Evolutionary conservation across 208 protist genomes (phyloP).

Genomic region (Acanthamoeba lenticulata): DNA sequence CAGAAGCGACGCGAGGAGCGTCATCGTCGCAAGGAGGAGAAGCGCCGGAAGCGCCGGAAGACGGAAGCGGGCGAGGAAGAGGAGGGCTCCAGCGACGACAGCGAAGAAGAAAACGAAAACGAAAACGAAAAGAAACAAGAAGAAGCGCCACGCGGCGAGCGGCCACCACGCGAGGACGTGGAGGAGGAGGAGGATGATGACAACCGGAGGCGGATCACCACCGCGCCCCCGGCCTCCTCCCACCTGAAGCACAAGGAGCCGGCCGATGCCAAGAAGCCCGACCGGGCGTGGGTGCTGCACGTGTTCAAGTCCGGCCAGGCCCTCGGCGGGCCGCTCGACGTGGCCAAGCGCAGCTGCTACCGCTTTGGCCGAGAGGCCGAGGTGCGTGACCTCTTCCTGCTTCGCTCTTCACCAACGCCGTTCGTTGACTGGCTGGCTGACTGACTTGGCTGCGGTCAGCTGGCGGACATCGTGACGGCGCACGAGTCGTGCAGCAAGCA

Average conservation of each 20-base stretch:
- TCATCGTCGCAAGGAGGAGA: not conserved
- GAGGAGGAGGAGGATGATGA: constrained; percentile 19
- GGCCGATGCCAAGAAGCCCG: constrained; percentile 49
- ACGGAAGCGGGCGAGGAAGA: constrained; percentile 1
- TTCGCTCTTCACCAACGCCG: not conserved
- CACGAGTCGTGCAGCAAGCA: constrained; percentile 68
- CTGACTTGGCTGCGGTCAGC: not conserved
- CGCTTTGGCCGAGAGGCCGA: constrained; percentile 59
- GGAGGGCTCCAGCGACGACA: not conserved
- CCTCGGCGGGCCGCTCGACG: not conserved
- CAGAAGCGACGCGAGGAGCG: constrained; percentile 54
- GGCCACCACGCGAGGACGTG: not conserved
- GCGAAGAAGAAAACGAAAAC: not conserved
- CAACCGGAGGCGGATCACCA: too few species aligned
- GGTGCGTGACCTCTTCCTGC: not conserved
- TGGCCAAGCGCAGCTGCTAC: constrained; percentile 45
- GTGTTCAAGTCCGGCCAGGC: constrained; percentile 21
- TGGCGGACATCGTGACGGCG: constrained; percentile 49
- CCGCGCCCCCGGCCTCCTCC: too few species aligned
- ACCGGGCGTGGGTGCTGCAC: constrained; percentile 58
- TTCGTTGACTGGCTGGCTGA: not conserved
- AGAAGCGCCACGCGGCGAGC: not conserved
- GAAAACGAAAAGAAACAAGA: not conserved
- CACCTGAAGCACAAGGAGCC: constrained; percentile 46
- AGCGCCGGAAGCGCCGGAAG: constrained; percentile 41